Conservation (phyloP, 352 stramenopile genomes). For the Phytopythium ostracodes region DNA sequence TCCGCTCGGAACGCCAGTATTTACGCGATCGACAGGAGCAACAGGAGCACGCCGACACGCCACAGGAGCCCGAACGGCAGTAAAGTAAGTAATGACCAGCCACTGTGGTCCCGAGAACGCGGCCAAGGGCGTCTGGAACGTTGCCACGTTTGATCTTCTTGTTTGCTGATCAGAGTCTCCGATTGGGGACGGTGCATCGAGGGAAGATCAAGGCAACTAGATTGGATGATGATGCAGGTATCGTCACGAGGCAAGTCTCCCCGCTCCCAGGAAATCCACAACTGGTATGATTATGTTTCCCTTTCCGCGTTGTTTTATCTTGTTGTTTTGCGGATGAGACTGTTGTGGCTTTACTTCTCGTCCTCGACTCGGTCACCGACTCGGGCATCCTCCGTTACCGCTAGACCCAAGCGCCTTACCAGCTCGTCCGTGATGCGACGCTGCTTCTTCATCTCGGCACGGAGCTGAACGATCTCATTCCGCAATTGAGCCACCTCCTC, state of each 20-base stretch:
- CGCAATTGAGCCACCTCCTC: neutral
- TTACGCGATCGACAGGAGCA: conserved; percentile 24
- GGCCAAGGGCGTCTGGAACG: too few species aligned
- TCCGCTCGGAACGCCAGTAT: conserved; percentile 68
- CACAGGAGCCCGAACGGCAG: neutral
- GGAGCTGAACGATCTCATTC: neutral
- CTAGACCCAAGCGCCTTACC: neutral
- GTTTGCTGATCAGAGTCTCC: too few species aligned
- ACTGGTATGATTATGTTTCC: too few species aligned
- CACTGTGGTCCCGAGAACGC: too few species aligned
- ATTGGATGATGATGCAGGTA: too few species aligned
- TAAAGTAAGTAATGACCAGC: conserved; percentile 3
- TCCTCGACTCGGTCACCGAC: neutral
- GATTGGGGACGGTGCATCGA: too few species aligned
- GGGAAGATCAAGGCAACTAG: too few species aligned
- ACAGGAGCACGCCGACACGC: conserved; percentile 12
- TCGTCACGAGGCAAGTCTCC: too few species aligned
- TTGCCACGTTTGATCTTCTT: too few species aligned
- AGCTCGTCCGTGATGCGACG: neutral
- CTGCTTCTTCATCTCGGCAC: neutral
- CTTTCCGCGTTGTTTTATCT: too few species aligned
- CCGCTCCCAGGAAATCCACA: too few species aligned
- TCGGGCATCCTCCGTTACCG: neutral
- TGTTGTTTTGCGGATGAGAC: too few species aligned
- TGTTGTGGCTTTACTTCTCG: neutral